Conservation (phyloP, 306 rosid genomes). For the Acacia confusa region DNA sequence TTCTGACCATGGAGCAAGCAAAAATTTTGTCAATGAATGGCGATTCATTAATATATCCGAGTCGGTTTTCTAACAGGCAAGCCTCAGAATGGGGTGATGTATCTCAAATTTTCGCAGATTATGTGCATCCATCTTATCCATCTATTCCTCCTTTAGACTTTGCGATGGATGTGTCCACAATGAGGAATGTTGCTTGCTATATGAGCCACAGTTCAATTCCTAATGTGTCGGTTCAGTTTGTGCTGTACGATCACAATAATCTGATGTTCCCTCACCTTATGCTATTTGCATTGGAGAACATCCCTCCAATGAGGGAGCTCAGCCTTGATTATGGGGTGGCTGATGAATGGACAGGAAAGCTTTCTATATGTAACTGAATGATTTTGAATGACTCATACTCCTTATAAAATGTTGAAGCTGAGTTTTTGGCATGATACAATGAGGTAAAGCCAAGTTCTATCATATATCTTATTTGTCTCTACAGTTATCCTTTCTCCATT, state of each 20-base stretch:
- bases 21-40: slow-evolving; percentile 82
- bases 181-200: slow-evolving; percentile 98
- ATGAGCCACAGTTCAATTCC: slow-evolving; percentile 83
- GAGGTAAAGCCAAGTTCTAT: slow-evolving; percentile 47
- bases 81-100: slow-evolving; percentile 94
- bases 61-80: slow-evolving; percentile 68
- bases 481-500: background rate
- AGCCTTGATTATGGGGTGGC: slow-evolving; percentile 96
- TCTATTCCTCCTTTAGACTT: slow-evolving; percentile 85
- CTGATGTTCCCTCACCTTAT: slow-evolving; percentile 91
- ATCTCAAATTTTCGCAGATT: slow-evolving; percentile 57
- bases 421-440: slow-evolving; percentile 35
- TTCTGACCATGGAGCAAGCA: slow-evolving; percentile 81
- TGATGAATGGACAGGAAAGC: slow-evolving; percentile 70
- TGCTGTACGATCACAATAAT: slow-evolving; percentile 84
- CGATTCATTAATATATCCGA: slow-evolving; percentile 72
- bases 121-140: slow-evolving; percentile 73
- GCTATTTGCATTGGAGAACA: slow-evolving; percentile 94
- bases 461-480: background rate
- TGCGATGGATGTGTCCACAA: slow-evolving; percentile 85
- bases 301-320: slow-evolving; percentile 98
- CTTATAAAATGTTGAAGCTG: slow-evolving; percentile 42
- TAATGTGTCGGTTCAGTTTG: slow-evolving; percentile 83
- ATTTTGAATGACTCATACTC: slow-evolving; percentile 32
- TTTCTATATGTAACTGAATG: slow-evolving; percentile 71